phyloP scores from a whole-genome alignment of 148 eudicot species.

The Camellia sinensis region DNA sequence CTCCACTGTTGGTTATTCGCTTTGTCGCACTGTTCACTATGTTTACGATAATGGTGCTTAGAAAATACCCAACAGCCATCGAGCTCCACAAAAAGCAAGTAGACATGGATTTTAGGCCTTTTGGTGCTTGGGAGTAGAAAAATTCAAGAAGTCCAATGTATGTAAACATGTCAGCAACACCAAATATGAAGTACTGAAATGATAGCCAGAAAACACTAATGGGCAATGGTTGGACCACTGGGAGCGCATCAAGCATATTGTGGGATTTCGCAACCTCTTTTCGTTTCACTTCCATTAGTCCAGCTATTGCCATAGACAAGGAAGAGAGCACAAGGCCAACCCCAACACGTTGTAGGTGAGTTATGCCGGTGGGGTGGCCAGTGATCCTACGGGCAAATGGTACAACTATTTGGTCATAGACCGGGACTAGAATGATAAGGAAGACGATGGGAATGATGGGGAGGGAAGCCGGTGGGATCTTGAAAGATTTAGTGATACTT shows the following conservation, averaged over 20 bases:
- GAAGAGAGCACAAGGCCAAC: slow-evolving; percentile 43
- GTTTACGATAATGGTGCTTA: slow-evolving; percentile 44
- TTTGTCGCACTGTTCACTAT: slow-evolving; percentile 11
- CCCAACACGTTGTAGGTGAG: slow-evolving; percentile 49
- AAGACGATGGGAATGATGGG: slow-evolving; percentile 40
- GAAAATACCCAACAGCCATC: slow-evolving; percentile 43
- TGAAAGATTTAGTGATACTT: slow-evolving; percentile 27
- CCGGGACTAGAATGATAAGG: slow-evolving; percentile 34
- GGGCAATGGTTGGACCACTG: slow-evolving; percentile 34
- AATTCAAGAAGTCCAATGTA: slow-evolving; percentile 50
- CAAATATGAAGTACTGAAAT: slow-evolving; percentile 44
- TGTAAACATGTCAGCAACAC: slow-evolving; percentile 54
- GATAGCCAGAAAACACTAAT: slow-evolving; percentile 45
- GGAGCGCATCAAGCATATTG: slow-evolving; percentile 43
- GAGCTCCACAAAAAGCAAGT: slow-evolving; percentile 49
- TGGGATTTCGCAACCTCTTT: slow-evolving; percentile 31
- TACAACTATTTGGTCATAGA: slow-evolving; percentile 41
- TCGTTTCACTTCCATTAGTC: slow-evolving; percentile 33
- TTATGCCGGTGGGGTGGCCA: slow-evolving; percentile 46
- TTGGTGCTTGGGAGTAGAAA: slow-evolving; percentile 49
- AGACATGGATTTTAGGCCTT: slow-evolving; percentile 40
- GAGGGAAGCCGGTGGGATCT: slow-evolving; percentile 47
- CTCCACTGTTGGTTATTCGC: too few species aligned
- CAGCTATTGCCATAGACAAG: slow-evolving; percentile 40
- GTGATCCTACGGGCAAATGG: slow-evolving; percentile 38